Base-by-base conservation (phyloP, 2,329 filamentous ascomycete species). In the Basipetospora chlamydospora region DNA sequence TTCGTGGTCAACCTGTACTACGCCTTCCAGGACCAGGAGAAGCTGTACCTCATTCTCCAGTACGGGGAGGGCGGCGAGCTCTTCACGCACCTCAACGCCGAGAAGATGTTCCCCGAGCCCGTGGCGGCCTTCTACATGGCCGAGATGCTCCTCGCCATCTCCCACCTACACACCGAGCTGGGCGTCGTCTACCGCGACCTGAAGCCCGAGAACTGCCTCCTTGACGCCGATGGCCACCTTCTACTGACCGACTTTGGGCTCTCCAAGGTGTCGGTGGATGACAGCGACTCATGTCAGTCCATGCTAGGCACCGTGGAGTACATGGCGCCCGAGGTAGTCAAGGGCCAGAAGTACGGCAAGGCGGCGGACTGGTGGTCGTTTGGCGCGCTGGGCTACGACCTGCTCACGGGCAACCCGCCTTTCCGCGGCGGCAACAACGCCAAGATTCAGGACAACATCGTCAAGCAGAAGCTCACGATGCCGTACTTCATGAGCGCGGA, bases 301-400 rank as follows among this genome's bases (percentile, higher is more conserved):
- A 80, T 95, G 45, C 74, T 95, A 8, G 90, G 90, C 35, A 98
- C 90, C 0, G 80, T 95, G 40, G 90, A 96, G 55, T 98, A 98
- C 68, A 98, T 98, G 90, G 92, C 90, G 0, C 90, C 90, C 1
- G 90, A 98, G 59, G 82, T 98, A 35, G 76, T 98, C 42, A 72
- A 78, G 43, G 87, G 86, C 42, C 77, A 82, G 45, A 78, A 83
- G 45, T 98, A 98, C 55, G 87, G 88, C 50, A 88, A 87, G 56
- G 79, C 86, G 2, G 92, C 95, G 13, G 90, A 98, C 60, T 98
- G 88, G 88, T 98, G 90, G 90, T 94, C 87, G 4, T 78, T 98
- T 32, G 90, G 92, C 25, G 87, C 88, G 3, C 70, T 98, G 31
- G 86, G 84, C 23, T 93, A 79, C 56, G 90, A 98, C 54, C 66